phyloP scores from a whole-genome alignment of 192 early-diverging fungal species.

The Neocallimastix lanati region DNA sequence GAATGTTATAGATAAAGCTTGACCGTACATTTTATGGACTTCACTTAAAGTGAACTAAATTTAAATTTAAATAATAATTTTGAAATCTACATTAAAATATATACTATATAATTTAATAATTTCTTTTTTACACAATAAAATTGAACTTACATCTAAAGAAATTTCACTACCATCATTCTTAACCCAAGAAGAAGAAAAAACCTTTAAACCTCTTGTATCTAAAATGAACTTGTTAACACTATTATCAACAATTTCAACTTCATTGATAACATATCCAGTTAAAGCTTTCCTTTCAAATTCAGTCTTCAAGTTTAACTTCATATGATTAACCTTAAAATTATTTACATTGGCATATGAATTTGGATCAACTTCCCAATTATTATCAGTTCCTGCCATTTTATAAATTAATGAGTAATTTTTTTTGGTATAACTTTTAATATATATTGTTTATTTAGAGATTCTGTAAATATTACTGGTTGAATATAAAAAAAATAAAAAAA shows the following conservation, averaged over 20 bases:
- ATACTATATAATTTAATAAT: no score
- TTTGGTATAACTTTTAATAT: background rate
- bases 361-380: background rate
- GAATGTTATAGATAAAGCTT: conserved; percentile 1
- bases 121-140: no score
- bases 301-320: background rate
- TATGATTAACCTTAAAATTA: background rate
- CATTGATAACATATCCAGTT: background rate
- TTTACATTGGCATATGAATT: background rate
- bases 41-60: background rate
- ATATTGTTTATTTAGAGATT: background rate
- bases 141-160: no score
- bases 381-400: background rate
- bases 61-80: no score
- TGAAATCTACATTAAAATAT: no score
- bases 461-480: background rate
- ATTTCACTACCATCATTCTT: no score
- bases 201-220: background rate
- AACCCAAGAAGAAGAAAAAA: no score
- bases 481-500: background rate
- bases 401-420: background rate
- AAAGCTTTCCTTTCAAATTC: background rate
- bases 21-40: background rate
- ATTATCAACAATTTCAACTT: background rate
- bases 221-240: background rate